Evolutionary conservation across 345 rosid species (phyloP).

Genomic region (Lenwebbia sp.): DNA sequence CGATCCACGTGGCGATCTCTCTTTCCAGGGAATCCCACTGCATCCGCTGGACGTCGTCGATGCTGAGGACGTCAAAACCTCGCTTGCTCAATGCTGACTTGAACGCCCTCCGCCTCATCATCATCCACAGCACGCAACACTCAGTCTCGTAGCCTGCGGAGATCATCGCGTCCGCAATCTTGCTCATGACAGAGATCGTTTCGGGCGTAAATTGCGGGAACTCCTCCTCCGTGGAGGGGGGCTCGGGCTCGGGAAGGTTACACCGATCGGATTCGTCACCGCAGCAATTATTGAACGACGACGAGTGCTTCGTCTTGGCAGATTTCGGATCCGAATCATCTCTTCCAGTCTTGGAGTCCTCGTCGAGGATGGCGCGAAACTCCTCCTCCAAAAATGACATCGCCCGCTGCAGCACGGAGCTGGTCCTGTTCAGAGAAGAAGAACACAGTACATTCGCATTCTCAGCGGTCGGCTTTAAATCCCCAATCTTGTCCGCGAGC

Average conservation of each 20-base stretch:
- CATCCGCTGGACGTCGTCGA: constrained; percentile 65
- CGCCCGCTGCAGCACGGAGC: constrained; percentile 40
- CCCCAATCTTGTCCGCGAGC: constrained; percentile 16
- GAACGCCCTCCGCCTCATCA: constrained; percentile 42
- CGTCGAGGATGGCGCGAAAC: constrained; percentile 45
- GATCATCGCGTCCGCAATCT: constrained; percentile 53
- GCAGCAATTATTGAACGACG: neutral
- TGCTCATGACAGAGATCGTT: constrained; percentile 26
- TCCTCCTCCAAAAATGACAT: constrained; percentile 58
- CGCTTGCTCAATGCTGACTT: constrained; percentile 29
- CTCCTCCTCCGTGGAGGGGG: constrained; percentile 10
- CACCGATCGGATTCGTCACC: constrained; percentile 8
- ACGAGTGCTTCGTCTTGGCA: constrained; percentile 11
- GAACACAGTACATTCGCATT: constrained; percentile 1
- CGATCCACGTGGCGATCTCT: constrained; percentile 58
- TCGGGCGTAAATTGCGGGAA: constrained; percentile 37
- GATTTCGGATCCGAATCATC: constrained; percentile 14
- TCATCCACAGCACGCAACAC: constrained; percentile 40
- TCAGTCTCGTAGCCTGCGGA: constrained; percentile 59
- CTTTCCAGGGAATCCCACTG: constrained; percentile 65
- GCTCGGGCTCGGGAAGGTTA: neutral
- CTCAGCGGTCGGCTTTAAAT: constrained; percentile 3
- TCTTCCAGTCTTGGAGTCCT: neutral
- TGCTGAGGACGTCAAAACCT: constrained; percentile 48
- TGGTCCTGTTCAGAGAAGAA: constrained; percentile 29